Evolutionary conservation across 2,329 filamentous ascomycete genomes (phyloP).

Genomic region (Diaporthe helianthi): DNA sequence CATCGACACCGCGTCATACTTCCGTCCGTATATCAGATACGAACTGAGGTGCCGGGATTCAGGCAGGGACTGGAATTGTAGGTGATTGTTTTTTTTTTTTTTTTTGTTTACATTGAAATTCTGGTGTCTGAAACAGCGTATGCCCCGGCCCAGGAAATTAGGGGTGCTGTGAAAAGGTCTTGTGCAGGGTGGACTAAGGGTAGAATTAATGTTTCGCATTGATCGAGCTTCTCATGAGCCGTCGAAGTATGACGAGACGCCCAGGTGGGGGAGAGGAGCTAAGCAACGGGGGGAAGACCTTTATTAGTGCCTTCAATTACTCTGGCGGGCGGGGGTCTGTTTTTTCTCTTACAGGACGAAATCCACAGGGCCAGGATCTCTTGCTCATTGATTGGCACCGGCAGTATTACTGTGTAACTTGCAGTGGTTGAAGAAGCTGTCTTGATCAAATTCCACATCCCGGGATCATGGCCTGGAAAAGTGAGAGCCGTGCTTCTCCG

Average conservation of each 20-base stretch:
- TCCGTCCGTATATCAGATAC: slow-evolving; percentile 26
- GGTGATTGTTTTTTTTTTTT: not conserved
- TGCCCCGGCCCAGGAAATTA: not conserved
- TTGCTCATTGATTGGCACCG: not conserved
- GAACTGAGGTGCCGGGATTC: not conserved
- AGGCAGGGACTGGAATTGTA: not conserved
- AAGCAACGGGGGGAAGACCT: not conserved
- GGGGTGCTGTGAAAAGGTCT: not conserved
- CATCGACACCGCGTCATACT: slow-evolving; percentile 16
- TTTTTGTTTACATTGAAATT: not conserved
- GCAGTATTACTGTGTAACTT: not conserved
- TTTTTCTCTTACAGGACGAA: not conserved
- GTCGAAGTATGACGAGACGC: not conserved
- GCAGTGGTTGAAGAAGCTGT: not conserved
- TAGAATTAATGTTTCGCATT: not conserved
- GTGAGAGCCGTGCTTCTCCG: not conserved
- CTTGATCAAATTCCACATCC: not conserved
- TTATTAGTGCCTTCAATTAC: not conserved
- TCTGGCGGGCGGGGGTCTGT: not conserved
- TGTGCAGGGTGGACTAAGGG: not conserved
- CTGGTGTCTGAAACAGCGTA: not conserved
- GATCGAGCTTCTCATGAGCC: not conserved
- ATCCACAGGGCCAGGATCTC: not conserved
- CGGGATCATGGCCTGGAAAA: not conserved
- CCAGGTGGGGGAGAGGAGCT: not conserved